Evolutionary conservation across 306 rosid species (phyloP), one percentile per base, ranked within the genome.

Genomic region (Mucuna pruriens): DNA sequence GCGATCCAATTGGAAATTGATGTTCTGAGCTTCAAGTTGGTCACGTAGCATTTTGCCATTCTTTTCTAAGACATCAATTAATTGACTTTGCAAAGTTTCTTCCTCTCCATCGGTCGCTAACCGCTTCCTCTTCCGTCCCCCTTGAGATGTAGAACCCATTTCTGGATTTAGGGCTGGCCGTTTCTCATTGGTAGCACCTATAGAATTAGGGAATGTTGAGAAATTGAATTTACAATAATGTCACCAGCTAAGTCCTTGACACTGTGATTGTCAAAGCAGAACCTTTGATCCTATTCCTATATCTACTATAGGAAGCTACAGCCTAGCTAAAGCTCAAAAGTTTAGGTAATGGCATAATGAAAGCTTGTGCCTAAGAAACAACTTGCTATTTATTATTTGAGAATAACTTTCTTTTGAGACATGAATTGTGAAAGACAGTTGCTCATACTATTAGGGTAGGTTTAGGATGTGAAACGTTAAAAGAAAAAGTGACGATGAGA

Each of bases 31-130:
- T 71, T 90, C 97, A 15, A 95, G 90, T 15, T 92, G 97, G 66
- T 95, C 81, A 0, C 76, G 84, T 75, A 95, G 88, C 89, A 90
- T 86, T 85, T 91, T 93, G 15, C 96, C 94, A 29, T 95, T 93
- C 82, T 84, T 92, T 81, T 95, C 99, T 16, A 95, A 68, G 55
- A 92, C 90, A n/a, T 90, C 97, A 34, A 95, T 85, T 91, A 95
- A 71, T 78, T 90, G 91, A 82, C 80, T 72, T 84, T 93, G 94
- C 82, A 91, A 26, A 17, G 66, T 38, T 72, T 86, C 99, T 8
- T 93, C 95, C 0, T 89, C 97, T 39, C 71, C 91, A 2, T 92
- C 97, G 0, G 66, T 17, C 48, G 90, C 75, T 7, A 72, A 72
- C 15, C 94, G 87, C 82, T 88, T 93, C 83, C 99, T 87, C 90